Evolutionary conservation across 768 basidiomycete species (phyloP), one percentile per base, ranked within the genome.

Genomic region (Agrocybe praecox): DNA sequence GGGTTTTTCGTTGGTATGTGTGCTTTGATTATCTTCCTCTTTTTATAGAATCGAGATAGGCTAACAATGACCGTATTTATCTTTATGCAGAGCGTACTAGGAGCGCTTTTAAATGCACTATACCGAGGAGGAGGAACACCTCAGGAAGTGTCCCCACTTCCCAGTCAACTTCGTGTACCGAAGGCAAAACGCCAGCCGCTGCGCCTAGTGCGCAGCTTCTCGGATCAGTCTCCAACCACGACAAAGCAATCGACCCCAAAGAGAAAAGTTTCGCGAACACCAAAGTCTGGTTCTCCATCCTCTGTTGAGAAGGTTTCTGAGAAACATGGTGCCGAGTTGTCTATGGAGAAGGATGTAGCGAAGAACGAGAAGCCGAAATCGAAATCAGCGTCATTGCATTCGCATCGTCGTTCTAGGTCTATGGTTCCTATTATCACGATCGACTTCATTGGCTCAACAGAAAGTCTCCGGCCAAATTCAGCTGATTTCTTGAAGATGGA

Each of bases 1-100:
- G 32, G 76, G 76, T 2, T 73, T 76, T 54, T 66, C 65, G 43
- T 55, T 77, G 67, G 76, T 75, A 53, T 65, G 75, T 63, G 7
- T 8, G 32, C 34, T 22, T 14, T 53, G 24, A 42, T 44, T 5
- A 29, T 7, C 23, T 46, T 36, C 22, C 51, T 46, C 34, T 32
- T 18, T 50, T 42, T 42, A 22, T 53, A 32, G 29, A 29, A 42
- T 26, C n/a, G n/a, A n/a, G n/a, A n/a, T n/a, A n/a, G n/a, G n/a
- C n/a, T 32, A 29, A 29, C 5, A 29, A 29, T 29, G 26, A 5
- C 26, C 26, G 26, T 18, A 42, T 17, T 8, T 15, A 49, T 22
- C n/a, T 19, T 46, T 3, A 19, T 29, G 34, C 46, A 77, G 76
- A 77, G 76, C 54, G 64, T 76, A 11, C 51, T 77, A 33, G 64